Evolutionary conservation across 768 basidiomycete species (phyloP).

Genomic region (Termitomyces sp.): DNA sequence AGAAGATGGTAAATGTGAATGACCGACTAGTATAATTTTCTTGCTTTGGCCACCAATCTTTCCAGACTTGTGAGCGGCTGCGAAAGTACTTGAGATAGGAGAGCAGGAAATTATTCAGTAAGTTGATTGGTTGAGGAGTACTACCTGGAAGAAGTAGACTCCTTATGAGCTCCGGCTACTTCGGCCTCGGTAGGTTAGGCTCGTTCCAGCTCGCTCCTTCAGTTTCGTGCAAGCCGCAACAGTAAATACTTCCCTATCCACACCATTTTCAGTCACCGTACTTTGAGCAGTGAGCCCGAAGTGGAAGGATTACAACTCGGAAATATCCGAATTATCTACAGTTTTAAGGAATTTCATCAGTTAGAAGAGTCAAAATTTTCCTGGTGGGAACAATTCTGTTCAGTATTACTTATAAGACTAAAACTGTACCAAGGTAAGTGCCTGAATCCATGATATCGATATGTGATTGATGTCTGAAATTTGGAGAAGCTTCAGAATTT

Average conservation of each 20-base stretch:
- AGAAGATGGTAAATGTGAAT: background rate
- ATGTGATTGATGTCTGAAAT: background rate
- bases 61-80: constrained; percentile 19
- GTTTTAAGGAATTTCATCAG: too few relatives aligned
- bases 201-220: constrained; percentile 9
- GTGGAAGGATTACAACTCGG: too few relatives aligned
- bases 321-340: too few relatives aligned
- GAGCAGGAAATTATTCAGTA: constrained; percentile 17
- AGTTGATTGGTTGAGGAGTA: background rate
- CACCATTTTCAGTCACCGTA: constrained; percentile 15
- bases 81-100: constrained; percentile 26
- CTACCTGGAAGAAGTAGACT: background rate
- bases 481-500: too few relatives aligned
- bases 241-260: constrained; percentile 18
- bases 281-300: too few relatives aligned
- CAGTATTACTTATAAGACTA: too few relatives aligned
- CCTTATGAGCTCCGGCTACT: constrained; percentile 21
- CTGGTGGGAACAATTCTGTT: too few relatives aligned
- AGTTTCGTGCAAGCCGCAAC: constrained; percentile 20
- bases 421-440: constrained; percentile 20
- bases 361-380: too few relatives aligned
- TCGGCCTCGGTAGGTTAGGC: constrained; percentile 10
- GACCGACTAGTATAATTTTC: constrained; percentile 15
- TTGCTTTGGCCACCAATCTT: constrained; percentile 19
- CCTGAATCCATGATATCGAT: background rate